Evolutionary conservation across 1,139 yeast genomes (phyloP), one percentile per base, ranked within the genome.

Genomic region (Yarrowia galli): DNA sequence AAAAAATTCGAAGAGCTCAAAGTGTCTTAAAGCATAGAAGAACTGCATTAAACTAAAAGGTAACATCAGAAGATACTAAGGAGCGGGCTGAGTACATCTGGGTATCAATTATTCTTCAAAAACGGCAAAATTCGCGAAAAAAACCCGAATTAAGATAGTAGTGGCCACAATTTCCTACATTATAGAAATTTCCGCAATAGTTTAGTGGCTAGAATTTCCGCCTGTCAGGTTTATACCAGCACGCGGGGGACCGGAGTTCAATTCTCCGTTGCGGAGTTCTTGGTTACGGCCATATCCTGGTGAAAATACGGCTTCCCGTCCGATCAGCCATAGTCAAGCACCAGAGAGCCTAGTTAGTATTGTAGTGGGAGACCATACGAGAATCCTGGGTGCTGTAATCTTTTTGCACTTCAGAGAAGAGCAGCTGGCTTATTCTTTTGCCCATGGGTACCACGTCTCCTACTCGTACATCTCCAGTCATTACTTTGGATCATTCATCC

Each of bases 281-380:
- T 22, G 58, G 58, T 51, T 51, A 51, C 58, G 58, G 58, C 58
- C 58, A 51, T 51, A 51, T 51, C 58, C 58, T 51, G 58, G 58
- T 51, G 58, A 51, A 51, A 51, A 51, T 51, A 51, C 58, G 58
- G 58, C 58, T 51, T 51, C 58, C 58, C 58, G 58, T 51, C 58
- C 58, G 58, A 51, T 51, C 58, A 51, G 58, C 58, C 58, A 51
- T 51, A 51, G 58, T 51, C 58, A 51, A 51, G 58, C 58, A 51
- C 58, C 58, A 51, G 58, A 51, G 58, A 51, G 58, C 58, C 58
- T 35, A 51, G 58, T 51, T 51, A 51, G 58, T 51, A 51, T 51
- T 51, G 58, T 51, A 51, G 58, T 51, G 58, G 58, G 58, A 51
- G 58, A 51, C 58, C 58, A 51, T 51, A 51, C 58, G 58, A 51